Evolutionary conservation across 108 stramenopile genomes (phyloP).

Genomic region (Parietichytrium sp.): DNA sequence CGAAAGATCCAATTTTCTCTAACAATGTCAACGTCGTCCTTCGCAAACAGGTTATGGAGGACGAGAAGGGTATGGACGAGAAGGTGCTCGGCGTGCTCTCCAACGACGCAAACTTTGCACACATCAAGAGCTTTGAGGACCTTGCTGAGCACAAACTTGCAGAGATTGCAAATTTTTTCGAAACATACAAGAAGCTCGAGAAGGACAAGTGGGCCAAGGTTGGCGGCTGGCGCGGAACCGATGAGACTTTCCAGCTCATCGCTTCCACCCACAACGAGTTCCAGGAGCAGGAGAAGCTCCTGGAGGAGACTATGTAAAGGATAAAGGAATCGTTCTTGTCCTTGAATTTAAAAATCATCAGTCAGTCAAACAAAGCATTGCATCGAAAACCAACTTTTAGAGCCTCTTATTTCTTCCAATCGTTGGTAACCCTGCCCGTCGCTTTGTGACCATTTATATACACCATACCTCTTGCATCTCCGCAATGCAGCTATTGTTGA

Average conservation of each 20-base stretch:
- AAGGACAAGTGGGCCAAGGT: constrained; percentile 39
- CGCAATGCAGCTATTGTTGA: too few relatives aligned
- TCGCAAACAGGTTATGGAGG: constrained; percentile 75
- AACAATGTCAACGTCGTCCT: constrained; percentile 78
- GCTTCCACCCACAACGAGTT: background rate
- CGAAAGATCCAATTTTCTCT: constrained; percentile 68
- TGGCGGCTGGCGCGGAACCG: constrained; percentile 35
- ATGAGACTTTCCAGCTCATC: constrained; percentile 36
- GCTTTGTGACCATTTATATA: too few relatives aligned
- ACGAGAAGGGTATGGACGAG: constrained; percentile 71
- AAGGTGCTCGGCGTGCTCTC: constrained; percentile 71
- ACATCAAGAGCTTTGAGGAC: background rate
- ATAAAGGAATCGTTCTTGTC: too few relatives aligned
- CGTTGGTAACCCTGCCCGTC: too few relatives aligned
- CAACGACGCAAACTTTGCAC: background rate
- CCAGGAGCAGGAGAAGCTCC: background rate
- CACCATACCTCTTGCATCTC: too few relatives aligned
- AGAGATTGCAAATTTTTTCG: constrained; percentile 28
- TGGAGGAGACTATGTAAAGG: constrained; percentile 13
- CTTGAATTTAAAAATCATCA: too few relatives aligned
- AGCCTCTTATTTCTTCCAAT: too few relatives aligned
- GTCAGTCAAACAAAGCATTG: too few relatives aligned
- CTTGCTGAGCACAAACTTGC: constrained; percentile 19
- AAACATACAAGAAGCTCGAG: constrained; percentile 36
- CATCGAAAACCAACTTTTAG: too few relatives aligned